Percentiles rank a stretch among this genome's conserved stretches.
These are phyloP conservation scores for Puccinia coronata DNA, from an alignment of 1,284 basidiomycete genomes.

Conservation along the genomic window DNA sequence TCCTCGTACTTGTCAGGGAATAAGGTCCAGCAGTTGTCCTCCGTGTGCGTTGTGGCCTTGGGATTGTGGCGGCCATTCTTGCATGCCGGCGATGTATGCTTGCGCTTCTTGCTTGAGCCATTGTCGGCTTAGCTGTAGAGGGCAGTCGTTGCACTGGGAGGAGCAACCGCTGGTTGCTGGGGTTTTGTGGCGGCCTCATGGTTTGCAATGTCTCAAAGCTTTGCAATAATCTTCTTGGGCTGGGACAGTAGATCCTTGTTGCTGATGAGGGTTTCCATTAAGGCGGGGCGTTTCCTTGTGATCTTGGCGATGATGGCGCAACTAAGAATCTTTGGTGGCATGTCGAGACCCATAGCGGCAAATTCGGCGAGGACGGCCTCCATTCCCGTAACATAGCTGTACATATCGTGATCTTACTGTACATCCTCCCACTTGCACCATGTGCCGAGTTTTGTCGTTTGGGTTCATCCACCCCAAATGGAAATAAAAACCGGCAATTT, in stretches of 20 bases:
- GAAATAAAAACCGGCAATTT: too few species aligned
- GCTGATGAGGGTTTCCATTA: background rate
- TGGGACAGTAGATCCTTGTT: background rate
- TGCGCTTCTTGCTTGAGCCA: background rate
- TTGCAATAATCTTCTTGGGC: background rate
- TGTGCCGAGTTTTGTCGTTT: too few species aligned
- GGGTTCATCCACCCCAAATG: too few species aligned
- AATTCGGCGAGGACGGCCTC: background rate
- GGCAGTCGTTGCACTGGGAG: too few species aligned
- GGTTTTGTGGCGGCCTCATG: background rate
- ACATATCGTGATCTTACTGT: background rate
- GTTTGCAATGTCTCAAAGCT: background rate
- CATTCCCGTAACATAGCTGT: background rate
- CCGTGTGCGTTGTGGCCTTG: background rate
- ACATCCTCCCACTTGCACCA: background rate
- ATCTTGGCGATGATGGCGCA: background rate
- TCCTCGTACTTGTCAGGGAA: background rate
- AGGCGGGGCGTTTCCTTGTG: background rate
- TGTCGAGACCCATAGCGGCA: background rate
- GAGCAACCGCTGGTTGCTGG: background rate
- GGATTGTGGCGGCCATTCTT: background rate
- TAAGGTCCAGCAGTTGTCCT: background rate
- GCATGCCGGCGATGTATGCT: background rate
- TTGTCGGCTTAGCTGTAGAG: too few species aligned
- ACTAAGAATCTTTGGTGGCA: background rate